Conservation (phyloP, 177 flowering plant species). For the Vitis hybrid region DNA sequence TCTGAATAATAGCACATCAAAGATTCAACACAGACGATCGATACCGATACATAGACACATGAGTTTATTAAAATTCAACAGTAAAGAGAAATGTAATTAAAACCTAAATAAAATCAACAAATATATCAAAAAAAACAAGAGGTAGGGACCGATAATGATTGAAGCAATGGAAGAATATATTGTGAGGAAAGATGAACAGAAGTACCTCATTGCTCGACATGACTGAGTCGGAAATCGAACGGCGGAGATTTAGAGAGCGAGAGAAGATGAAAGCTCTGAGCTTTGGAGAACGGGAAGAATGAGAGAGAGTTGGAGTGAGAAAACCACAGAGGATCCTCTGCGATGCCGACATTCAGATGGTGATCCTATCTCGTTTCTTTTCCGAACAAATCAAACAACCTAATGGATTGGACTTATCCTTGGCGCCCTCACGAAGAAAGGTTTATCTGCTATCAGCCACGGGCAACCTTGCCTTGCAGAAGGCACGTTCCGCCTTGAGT, state of each 20-base stretch:
- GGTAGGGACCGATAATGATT: not conserved
- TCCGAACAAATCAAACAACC: too few species aligned
- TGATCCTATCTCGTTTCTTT: not conserved
- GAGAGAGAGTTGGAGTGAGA: slow-evolving; percentile 4
- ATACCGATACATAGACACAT: too few species aligned
- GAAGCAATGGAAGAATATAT: not conserved
- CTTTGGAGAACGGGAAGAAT: slow-evolving; percentile 7
- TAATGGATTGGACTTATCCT: too few species aligned
- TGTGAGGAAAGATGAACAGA: not conserved
- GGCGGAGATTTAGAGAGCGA: slow-evolving; percentile 11
- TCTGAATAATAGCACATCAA: too few species aligned
- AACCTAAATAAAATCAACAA: not conserved
- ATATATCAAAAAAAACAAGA: too few species aligned
- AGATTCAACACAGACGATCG: too few species aligned
- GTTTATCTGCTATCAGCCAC: too few species aligned
- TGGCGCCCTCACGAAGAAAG: too few species aligned
- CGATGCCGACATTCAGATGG: slow-evolving; percentile 43
- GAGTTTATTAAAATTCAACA: too few species aligned
- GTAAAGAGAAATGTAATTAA: too few species aligned
- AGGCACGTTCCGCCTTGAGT: not conserved
- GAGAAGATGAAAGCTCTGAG: slow-evolving; percentile 13
- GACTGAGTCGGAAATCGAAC: slow-evolving; percentile 8
- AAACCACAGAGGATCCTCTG: slow-evolving; percentile 32
- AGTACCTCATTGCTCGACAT: slow-evolving; percentile 28
- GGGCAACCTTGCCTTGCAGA: not conserved